These are phyloP conservation scores for Linum usitatissimum DNA, from an alignment of 345 rosid genomes.

Conservation along the genomic window DNA sequence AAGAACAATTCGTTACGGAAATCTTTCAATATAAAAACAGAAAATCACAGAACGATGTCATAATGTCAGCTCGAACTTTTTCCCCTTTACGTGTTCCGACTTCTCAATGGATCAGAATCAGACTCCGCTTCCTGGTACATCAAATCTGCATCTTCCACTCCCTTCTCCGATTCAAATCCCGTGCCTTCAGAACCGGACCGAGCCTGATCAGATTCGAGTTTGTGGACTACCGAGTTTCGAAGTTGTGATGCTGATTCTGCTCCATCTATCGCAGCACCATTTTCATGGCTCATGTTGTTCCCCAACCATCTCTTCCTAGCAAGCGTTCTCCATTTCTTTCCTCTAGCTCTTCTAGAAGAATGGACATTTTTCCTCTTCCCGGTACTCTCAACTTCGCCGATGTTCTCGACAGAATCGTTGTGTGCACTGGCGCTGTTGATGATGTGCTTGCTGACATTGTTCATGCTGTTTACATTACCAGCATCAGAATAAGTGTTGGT, in stretches of 20 bases:
- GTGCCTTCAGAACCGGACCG: conserved; percentile 2
- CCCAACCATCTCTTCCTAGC: conserved; percentile 25
- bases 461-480: neutral
- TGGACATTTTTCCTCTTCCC: conserved; percentile 9
- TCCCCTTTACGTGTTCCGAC: conserved; percentile 19
- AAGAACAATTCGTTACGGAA: too few relatives aligned
- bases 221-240: conserved; percentile 2
- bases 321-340: conserved; percentile 24
- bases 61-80: conserved; percentile 26
- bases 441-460: neutral
- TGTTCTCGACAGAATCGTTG: neutral
- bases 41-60: too few relatives aligned
- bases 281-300: conserved; percentile 12
- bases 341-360: conserved; percentile 15
- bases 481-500: neutral
- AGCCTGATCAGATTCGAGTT: too few relatives aligned
- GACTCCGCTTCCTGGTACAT: conserved; percentile 12
- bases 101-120: conserved; percentile 6
- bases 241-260: conserved; percentile 1
- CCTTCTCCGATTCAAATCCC: neutral
- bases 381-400: conserved; percentile 14
- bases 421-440: neutral
- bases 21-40: too few relatives aligned
- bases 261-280: conserved; percentile 1
- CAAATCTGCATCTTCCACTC: conserved; percentile 11